Percentiles rank a stretch among this genome's conserved stretches.
Conservation (phyloP, 371 early-diverging fungal species). For the Actinomucor elegans region DNA sequence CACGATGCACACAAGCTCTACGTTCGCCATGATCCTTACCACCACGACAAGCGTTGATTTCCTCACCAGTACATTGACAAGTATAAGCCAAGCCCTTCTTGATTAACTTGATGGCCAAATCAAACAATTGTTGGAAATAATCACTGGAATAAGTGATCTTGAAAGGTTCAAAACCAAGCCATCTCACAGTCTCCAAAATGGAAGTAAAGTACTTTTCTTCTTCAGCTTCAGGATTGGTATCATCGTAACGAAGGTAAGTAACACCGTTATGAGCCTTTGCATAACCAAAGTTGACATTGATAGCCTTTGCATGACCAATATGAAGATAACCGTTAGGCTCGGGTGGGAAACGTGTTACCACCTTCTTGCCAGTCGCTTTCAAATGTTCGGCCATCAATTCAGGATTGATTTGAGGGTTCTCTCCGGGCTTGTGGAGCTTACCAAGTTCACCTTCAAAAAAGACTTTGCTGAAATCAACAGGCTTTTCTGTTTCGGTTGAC, state of each 20-base stretch:
- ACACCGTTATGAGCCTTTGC: conserved; percentile 92
- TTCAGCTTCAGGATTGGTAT: conserved; percentile 99
- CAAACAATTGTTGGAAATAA: conserved; percentile 94
- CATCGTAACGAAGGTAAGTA: conserved; percentile 97
- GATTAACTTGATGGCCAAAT: conserved; percentile 90
- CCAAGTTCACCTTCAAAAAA: conserved; percentile 92
- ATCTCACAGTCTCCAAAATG: conserved; percentile 94
- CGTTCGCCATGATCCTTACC: conserved; percentile 89
- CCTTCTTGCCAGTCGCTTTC: conserved; percentile 91
- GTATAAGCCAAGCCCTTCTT: conserved; percentile 95
- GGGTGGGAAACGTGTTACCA: conserved; percentile 99
- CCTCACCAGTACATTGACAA: conserved; percentile 95
- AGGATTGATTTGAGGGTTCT: conserved; percentile 95
- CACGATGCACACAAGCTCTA: conserved; percentile 89
- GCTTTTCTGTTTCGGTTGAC: conserved; percentile 35
- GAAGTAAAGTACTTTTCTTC: conserved; percentile 94
- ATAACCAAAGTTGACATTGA: conserved; percentile 99
- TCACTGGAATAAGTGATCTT: conserved; percentile 97
- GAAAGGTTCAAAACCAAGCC: conserved; percentile 98
- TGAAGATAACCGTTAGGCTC: conserved; percentile 99
- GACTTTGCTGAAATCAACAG: conserved; percentile 47
- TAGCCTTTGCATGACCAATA: conserved; percentile 99
- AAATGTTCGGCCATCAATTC: conserved; percentile 93
- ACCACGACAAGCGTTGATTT: conserved; percentile 92
- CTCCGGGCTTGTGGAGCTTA: conserved; percentile 95